phyloP scores from a whole-genome alignment of 2,329 filamentous ascomycete genomes.

The Sclerotiophoma versabilis region DNA sequence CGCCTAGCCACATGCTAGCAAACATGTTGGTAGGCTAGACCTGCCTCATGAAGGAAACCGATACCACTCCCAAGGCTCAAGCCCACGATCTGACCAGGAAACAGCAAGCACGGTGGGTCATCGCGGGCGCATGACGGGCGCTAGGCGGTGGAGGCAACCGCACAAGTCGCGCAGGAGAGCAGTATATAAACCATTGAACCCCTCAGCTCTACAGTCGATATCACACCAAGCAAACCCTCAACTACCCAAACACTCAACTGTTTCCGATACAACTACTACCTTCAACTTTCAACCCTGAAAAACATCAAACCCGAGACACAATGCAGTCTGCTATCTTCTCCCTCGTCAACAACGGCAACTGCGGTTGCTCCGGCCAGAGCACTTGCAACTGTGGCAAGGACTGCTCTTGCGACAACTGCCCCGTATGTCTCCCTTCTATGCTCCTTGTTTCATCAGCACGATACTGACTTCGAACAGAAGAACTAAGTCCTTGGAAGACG shows the following conservation, averaged over 20 bases:
- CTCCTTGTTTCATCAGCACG: neutral
- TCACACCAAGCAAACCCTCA: neutral
- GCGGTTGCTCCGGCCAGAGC: conserved; percentile 16
- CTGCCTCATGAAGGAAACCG: neutral
- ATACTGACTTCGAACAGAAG: neutral
- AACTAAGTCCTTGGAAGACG: neutral
- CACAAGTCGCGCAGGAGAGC: conserved; percentile 30
- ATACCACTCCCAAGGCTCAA: neutral
- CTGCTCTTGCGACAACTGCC: conserved; percentile 24
- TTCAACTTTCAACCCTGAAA: neutral
- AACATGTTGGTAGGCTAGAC: neutral
- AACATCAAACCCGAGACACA: neutral
- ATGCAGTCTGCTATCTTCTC: conserved; percentile 7
- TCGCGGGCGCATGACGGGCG: neutral
- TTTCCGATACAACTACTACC: neutral
- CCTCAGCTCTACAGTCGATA: neutral
- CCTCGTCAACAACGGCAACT: conserved; percentile 19
- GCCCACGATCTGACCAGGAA: neutral
- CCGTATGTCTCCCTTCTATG: conserved; percentile 7
- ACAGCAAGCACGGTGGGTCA: neutral
- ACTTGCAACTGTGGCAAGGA: conserved; percentile 20
- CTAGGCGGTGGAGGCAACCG: conserved; percentile 11
- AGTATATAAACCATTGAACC: conserved; percentile 14
- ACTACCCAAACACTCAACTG: neutral
- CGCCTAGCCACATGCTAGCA: neutral